These are phyloP conservation scores for Parascedosporium putredinis DNA, from an alignment of 2,329 filamentous ascomycete genomes.

Conservation along the genomic window DNA sequence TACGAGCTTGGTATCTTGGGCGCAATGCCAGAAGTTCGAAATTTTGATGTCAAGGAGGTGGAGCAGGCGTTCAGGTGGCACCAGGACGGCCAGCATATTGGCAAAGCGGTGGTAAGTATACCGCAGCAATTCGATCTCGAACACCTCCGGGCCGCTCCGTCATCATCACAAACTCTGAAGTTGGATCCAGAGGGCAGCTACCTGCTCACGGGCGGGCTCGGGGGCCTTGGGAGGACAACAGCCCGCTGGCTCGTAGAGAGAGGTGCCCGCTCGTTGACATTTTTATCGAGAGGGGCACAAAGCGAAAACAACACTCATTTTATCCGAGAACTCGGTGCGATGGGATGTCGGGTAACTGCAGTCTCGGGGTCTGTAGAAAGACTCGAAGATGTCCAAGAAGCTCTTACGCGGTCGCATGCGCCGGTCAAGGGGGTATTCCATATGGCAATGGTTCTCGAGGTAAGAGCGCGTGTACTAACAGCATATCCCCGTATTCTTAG, in stretches of 20 bases:
- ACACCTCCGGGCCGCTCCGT: neutral
- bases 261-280: slow-evolving; percentile 18
- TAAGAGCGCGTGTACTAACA: slow-evolving; percentile 8
- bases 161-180: slow-evolving; percentile 2
- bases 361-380: slow-evolving; percentile 14
- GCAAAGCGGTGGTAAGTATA: slow-evolving; percentile 29
- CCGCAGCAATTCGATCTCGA: slow-evolving; percentile 7
- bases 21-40: slow-evolving; percentile 16
- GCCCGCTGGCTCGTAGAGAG: slow-evolving; percentile 20
- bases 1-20: slow-evolving; percentile 6
- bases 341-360: slow-evolving; percentile 17
- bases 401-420: slow-evolving; percentile 4
- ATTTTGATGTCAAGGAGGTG: slow-evolving; percentile 14
- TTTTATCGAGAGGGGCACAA: slow-evolving; percentile 18
- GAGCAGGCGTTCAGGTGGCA: slow-evolving; percentile 9
- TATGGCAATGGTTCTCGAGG: slow-evolving; percentile 11
- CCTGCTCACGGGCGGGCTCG: slow-evolving; percentile 22
- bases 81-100: slow-evolving; percentile 20
- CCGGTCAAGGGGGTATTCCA: slow-evolving; percentile 29
- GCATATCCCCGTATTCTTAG: too few species aligned
- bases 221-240: slow-evolving; percentile 20
- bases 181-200: slow-evolving; percentile 17
- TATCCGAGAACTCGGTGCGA: slow-evolving; percentile 15
- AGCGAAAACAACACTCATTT: slow-evolving; percentile 10
- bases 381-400: slow-evolving; percentile 4